Evolutionary conservation across 1,139 yeast species (phyloP).

Genomic region (Magnusiomyces paraingens): DNA sequence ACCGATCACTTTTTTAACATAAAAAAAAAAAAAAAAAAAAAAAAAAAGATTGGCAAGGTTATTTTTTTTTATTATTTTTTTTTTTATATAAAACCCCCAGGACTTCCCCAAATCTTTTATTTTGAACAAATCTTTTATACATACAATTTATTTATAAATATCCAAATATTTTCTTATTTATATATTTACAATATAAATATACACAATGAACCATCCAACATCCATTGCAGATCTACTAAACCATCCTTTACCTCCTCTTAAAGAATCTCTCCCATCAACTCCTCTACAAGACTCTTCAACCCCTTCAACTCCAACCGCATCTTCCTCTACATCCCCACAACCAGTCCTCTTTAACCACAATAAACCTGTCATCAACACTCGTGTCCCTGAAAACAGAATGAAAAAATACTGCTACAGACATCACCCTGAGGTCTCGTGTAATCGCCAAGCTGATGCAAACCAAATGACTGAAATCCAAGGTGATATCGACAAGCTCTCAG

Average conservation of each 20-base stretch:
- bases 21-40: constrained; percentile 1
- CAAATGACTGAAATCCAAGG: constrained; percentile 53
- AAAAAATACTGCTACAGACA: constrained; percentile 73
- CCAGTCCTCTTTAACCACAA: not conserved
- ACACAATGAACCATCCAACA: not conserved
- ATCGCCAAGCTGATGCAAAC: constrained; percentile 60
- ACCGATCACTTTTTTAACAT: too few species aligned
- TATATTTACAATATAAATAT: not conserved
- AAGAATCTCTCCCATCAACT: not conserved
- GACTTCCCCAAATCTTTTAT: not conserved
- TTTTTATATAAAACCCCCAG: not conserved
- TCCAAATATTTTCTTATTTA: not conserved
- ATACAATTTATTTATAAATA: not conserved
- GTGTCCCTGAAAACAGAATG: constrained; percentile 6
- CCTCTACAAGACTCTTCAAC: not conserved
- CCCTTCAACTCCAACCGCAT: not conserved
- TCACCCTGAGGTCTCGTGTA: constrained; percentile 75
- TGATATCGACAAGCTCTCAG: constrained; percentile 43
- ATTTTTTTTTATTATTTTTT: not conserved
- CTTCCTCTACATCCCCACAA: not conserved
- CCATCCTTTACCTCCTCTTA: not conserved
- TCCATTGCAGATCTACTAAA: not conserved
- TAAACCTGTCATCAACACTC: constrained; percentile 5
- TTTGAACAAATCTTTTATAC: not conserved
- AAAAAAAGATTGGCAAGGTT: not conserved